These are phyloP conservation scores for Symbiotaphrina buchneri DNA, from an alignment of 495 filamentous ascomycete species.

Conservation along the genomic window DNA sequence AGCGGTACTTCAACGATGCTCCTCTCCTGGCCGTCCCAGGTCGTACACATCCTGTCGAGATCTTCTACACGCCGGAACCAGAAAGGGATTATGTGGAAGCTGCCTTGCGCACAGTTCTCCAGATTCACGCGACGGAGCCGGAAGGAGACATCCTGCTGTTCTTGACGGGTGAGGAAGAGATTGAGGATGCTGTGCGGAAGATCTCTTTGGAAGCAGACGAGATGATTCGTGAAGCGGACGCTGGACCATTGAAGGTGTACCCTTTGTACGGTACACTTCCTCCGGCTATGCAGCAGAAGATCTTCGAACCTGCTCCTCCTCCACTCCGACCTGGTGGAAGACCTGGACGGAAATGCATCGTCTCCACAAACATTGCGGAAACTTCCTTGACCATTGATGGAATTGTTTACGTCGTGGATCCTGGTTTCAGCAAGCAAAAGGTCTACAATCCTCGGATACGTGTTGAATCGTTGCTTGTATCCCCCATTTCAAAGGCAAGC, in stretches of 20 bases:
- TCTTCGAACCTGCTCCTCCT: constrained; percentile 75
- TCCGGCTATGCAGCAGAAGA: constrained; percentile 77
- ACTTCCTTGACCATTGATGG: constrained; percentile 95
- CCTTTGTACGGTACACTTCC: constrained; percentile 88
- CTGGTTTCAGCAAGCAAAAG: constrained; percentile 98
- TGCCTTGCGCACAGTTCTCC: constrained; percentile 77
- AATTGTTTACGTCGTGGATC: constrained; percentile 97
- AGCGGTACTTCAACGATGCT: constrained; percentile 89
- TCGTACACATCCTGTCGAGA: constrained; percentile 88
- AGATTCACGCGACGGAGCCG: constrained; percentile 81
- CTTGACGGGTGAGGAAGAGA: constrained; percentile 96
- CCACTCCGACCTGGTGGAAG: constrained; percentile 48
- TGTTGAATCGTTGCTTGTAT: constrained; percentile 88
- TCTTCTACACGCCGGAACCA: constrained; percentile 93
- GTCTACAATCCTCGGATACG: constrained; percentile 95
- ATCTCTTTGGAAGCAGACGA: constrained; percentile 80
- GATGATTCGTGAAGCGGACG: constrained; percentile 72
- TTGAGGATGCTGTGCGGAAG: constrained; percentile 86
- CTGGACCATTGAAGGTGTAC: constrained; percentile 74
- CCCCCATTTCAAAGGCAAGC: constrained; percentile 94
- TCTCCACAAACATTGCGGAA: constrained; percentile 96
- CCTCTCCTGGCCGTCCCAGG: constrained; percentile 88
- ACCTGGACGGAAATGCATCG: constrained; percentile 84
- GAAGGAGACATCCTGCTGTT: constrained; percentile 94
- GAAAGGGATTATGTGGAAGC: constrained; percentile 96